Base-by-base conservation (phyloP, 2,329 filamentous ascomycete species). In the Geosmithia morbida region DNA sequence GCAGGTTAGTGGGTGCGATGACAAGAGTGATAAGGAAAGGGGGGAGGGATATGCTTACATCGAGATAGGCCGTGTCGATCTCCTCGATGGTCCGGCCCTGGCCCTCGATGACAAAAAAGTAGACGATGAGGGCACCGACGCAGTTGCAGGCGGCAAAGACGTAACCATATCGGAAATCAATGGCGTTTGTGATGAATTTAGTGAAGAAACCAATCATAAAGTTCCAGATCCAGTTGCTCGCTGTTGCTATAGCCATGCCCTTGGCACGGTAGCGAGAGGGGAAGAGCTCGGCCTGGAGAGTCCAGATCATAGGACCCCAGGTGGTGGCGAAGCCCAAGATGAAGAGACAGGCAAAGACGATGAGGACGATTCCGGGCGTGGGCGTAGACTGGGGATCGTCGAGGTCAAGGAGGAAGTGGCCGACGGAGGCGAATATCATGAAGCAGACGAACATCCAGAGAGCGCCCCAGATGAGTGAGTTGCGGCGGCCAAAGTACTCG, bases 121-220 rank as follows among this genome's bases (percentile, higher is more conserved):
- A 89, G 29, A 88, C 81, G 13, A 87, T 62, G 0, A 79, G 52
- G 0, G 77, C 75, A 0, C 75, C 83, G 0, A 75, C 67, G 17
- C 85, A 65, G 54, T 85, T 83, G 57, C 82, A 87, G 0, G 71
- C 81, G 0, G 83, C 84, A 61, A 88, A 88, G 29, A 89, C 78
- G 52, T 87, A 85, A 2, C 85, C 85, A 55, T 85, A 86, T 1
- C 71, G 71, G 62, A 83, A 88, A 53, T 83, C 75, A 48, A 88
- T 88, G 3, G 75, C 74, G 0, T 70, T 66, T 0, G 80, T 84
- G 58, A 89, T 88, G 62, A 87, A 88, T 0, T 85, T 82, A 0
- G 85, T 87, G 67, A 87, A 87, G 68, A 89, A 89, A 0, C 77
- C 77, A 50, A 81, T 73, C 52, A 85, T 69, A 63, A 88, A 88